Percentiles rank a stretch among this genome's conserved stretches.
These are phyloP conservation scores for Verticillium tricorpus DNA, from an alignment of 2,329 filamentous ascomycete genomes.

Conservation along the genomic window DNA sequence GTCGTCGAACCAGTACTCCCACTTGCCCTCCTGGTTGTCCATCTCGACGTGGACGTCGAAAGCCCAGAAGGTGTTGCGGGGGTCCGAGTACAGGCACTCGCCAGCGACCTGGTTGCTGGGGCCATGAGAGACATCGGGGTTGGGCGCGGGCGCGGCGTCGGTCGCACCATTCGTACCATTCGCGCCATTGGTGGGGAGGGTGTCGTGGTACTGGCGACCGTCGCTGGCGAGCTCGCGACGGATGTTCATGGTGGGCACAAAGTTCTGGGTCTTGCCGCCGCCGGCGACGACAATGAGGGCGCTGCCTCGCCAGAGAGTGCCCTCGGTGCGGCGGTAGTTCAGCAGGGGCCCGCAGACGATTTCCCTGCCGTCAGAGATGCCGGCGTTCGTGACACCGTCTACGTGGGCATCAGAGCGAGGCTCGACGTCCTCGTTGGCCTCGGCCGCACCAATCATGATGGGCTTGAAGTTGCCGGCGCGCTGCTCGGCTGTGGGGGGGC, in stretches of 20 bases:
- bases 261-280: conserved; percentile 54
- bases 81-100: conserved; percentile 61
- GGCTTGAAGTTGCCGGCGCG: conserved; percentile 38
- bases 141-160: background rate
- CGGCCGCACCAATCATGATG: conserved; percentile 40
- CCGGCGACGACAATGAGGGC: conserved; percentile 78
- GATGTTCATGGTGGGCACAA: conserved; percentile 54
- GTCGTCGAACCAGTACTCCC: conserved; percentile 71
- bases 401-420: conserved; percentile 9
- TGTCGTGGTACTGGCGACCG: conserved; percentile 13
- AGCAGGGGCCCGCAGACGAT: conserved; percentile 69
- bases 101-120: conserved; percentile 34
- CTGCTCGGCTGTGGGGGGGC: conserved; percentile 19
- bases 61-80: conserved; percentile 81
- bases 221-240: conserved; percentile 34
- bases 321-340: conserved; percentile 73
- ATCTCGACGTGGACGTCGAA: conserved; percentile 82
- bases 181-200: conserved; percentile 22
- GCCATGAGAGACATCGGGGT: background rate
- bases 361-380: conserved; percentile 44
- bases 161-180: conserved; percentile 20
- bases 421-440: conserved; percentile 21
- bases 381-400: conserved; percentile 3
- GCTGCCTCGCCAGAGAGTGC: conserved; percentile 73
- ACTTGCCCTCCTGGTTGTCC: conserved; percentile 62